Evolutionary conservation across 2,329 filamentous ascomycete genomes (phyloP).

Genomic region (Botrytis paeoniae): DNA sequence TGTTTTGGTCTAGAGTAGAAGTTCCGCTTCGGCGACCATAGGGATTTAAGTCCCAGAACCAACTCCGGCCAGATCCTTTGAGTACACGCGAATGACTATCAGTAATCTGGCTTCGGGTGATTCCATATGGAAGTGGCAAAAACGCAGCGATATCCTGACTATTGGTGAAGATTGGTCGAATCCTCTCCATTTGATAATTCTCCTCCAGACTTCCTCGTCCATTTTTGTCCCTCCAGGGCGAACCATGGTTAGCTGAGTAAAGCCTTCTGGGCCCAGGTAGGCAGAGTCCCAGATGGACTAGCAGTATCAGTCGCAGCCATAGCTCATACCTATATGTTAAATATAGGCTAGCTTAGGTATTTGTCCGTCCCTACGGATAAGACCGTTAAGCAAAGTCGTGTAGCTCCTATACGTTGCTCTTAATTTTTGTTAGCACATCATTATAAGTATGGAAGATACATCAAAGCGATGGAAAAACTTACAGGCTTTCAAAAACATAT

Average conservation of each 20-base stretch:
- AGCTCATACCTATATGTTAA: background rate
- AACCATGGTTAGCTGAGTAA: background rate
- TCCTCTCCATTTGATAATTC: background rate
- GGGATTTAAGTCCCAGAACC: too few species aligned
- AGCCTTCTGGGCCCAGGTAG: background rate
- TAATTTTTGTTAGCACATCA: background rate
- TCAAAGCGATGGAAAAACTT: background rate
- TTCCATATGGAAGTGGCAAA: background rate
- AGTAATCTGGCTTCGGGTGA: background rate
- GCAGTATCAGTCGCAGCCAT: accelerated
- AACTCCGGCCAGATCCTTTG: background rate
- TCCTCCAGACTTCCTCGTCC: background rate
- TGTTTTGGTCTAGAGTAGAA: background rate
- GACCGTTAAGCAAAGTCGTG: background rate
- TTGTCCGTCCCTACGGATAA: background rate
- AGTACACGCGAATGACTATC: background rate
- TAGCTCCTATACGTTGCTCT: background rate
- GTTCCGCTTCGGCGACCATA: background rate
- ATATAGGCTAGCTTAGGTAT: background rate
- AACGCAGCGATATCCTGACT: background rate
- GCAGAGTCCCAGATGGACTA: background rate
- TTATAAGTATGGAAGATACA: background rate
- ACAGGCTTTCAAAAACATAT: background rate
- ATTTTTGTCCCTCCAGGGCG: background rate
- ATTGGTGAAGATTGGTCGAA: background rate